Conservation (phyloP, 179 eudicot genomes). For the Silene coronaria region DNA sequence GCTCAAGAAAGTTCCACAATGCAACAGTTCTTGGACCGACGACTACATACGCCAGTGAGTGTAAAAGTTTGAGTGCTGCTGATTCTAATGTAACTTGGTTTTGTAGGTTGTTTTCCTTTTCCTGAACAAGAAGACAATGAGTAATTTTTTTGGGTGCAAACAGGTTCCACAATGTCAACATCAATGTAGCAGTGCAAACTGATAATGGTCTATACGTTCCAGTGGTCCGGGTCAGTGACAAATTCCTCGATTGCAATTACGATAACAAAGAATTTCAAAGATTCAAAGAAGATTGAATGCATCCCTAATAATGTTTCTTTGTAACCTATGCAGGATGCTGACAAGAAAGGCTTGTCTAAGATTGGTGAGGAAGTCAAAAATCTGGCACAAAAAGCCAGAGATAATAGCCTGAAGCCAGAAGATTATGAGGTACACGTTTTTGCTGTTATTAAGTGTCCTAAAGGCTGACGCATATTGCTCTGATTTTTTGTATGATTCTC, state of each 20-base stretch:
- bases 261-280: not conserved
- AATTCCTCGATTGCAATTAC: not conserved
- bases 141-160: slow-evolving; percentile 3
- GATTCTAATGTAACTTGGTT: not conserved
- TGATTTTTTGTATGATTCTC: not conserved
- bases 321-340: slow-evolving; percentile 69
- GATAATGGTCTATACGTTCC: slow-evolving; percentile 93
- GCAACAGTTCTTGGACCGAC: slow-evolving; percentile 96
- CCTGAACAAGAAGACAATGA: not conserved
- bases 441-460: not conserved
- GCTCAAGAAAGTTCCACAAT: slow-evolving; percentile 80
- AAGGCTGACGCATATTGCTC: not conserved
- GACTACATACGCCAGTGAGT: slow-evolving; percentile 94
- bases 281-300: not conserved
- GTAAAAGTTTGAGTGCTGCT: not conserved
- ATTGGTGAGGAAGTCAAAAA: slow-evolving; percentile 78
- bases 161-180: slow-evolving; percentile 76
- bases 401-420: slow-evolving; percentile 78
- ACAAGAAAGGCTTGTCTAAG: slow-evolving; percentile 84
- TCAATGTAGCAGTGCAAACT: slow-evolving; percentile 96
- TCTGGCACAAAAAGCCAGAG: slow-evolving; percentile 86
- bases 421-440: slow-evolving; percentile 69
- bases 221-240: slow-evolving; percentile 57
- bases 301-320: not conserved
- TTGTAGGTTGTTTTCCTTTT: not conserved